A percentile compares a stretch with the other conserved stretches of the same genome.
Conservation (phyloP, 2,329 filamentous ascomycete genomes). For the Penicillium sp. region DNA sequence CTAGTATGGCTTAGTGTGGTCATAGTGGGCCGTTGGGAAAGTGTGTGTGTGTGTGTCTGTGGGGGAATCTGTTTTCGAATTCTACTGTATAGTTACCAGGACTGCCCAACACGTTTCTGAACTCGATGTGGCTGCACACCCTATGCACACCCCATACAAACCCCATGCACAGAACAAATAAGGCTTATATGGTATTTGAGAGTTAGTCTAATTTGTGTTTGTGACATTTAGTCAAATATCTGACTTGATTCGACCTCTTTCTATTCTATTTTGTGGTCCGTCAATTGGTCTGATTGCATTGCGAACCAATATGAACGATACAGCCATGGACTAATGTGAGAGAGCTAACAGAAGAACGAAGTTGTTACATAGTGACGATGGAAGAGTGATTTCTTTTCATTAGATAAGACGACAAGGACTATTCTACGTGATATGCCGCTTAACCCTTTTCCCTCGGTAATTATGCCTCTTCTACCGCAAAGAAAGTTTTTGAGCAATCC, state of each 20-base stretch:
- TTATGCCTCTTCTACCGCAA: slow-evolving; percentile 1
- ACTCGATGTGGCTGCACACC: too few species aligned
- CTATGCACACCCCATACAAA: not conserved
- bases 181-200: not conserved
- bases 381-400: not conserved
- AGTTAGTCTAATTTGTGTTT: not conserved
- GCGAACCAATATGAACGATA: not conserved
- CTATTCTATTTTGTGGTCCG: not conserved
- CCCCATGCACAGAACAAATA: not conserved
- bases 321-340: not conserved
- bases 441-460: not conserved
- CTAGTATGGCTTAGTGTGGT: too few species aligned
- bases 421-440: not conserved
- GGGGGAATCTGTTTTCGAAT: too few species aligned
- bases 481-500: slow-evolving; percentile 5
- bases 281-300: not conserved
- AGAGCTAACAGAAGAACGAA: not conserved
- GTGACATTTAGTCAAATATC: not conserved
- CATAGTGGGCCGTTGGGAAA: too few species aligned
- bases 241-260: not conserved
- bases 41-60: too few species aligned
- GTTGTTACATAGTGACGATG: slow-evolving; percentile 2
- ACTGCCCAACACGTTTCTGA: too few species aligned
- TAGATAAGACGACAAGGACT: slow-evolving; percentile 1
- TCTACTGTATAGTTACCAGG: too few species aligned